A percentile compares a stretch with the other conserved stretches of the same genome.
Conservation (phyloP, 164 flowering plant species). For the Magnolia kwangsiensis region DNA sequence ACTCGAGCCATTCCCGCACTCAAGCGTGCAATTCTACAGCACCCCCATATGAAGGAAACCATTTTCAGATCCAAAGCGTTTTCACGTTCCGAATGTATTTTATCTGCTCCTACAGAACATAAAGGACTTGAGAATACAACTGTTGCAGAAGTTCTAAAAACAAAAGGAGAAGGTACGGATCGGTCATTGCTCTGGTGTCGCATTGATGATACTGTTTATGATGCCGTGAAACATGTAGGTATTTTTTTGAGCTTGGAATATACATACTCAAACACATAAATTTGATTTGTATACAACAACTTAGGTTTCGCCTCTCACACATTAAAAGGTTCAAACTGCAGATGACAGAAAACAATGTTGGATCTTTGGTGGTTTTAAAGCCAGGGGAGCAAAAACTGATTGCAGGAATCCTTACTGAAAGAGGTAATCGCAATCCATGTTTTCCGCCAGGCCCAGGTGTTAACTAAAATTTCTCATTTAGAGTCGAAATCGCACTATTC, state of each 20-base stretch:
- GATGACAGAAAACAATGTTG: slow-evolving; percentile 78
- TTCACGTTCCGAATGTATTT: slow-evolving; percentile 27
- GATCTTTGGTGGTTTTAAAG: slow-evolving; percentile 75
- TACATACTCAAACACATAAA: not conserved
- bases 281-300: not conserved
- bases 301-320: not conserved
- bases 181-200: slow-evolving; percentile 66
- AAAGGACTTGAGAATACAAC: slow-evolving; percentile 72
- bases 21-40: slow-evolving; percentile 19
- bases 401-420: slow-evolving; percentile 83
- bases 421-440: slow-evolving; percentile 43
- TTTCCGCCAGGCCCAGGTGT: not conserved
- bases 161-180: slow-evolving; percentile 44
- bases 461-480: not conserved
- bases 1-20: slow-evolving; percentile 27
- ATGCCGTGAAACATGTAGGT: slow-evolving; percentile 66
- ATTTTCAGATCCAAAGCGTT: slow-evolving; percentile 11
- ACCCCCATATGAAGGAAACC: slow-evolving; percentile 5
- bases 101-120: slow-evolving; percentile 28
- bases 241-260: slow-evolving; percentile 1
- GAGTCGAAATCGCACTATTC: not conserved
- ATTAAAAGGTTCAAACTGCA: slow-evolving; percentile 21
- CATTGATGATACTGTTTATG: slow-evolving; percentile 54
- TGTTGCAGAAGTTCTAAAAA: slow-evolving; percentile 62
- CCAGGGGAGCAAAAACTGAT: slow-evolving; percentile 61